Evolutionary conservation across 345 rosid genomes (phyloP).

Genomic region (Eucalyptus lansdowneana): DNA sequence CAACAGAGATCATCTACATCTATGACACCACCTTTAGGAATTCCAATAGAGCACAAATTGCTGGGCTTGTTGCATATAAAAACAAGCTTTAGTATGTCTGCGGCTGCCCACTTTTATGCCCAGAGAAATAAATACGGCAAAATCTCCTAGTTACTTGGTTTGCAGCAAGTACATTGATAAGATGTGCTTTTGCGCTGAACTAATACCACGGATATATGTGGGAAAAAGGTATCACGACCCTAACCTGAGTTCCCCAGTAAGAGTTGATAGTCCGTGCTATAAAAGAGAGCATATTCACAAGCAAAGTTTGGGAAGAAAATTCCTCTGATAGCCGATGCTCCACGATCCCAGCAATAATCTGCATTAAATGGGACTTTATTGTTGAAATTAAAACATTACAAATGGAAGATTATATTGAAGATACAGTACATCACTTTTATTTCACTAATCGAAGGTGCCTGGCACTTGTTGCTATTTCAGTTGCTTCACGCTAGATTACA

Average conservation of each 20-base stretch:
- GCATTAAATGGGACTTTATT: slow-evolving; percentile 4
- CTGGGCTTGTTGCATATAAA: background rate
- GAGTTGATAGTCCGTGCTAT: slow-evolving; percentile 72
- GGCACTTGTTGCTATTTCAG: background rate
- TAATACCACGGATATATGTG: background rate
- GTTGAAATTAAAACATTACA: background rate
- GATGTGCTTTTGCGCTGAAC: background rate
- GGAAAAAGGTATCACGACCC: background rate
- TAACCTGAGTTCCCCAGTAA: slow-evolving; percentile 95
- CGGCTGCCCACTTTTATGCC: background rate
- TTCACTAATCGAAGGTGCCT: background rate
- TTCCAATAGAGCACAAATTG: background rate
- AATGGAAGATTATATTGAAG: background rate
- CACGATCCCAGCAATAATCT: slow-evolving; percentile 84
- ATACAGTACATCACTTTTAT: background rate
- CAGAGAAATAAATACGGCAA: background rate
- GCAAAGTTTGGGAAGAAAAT: slow-evolving; percentile 62
- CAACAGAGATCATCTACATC: background rate
- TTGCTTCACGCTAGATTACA: background rate
- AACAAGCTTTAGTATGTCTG: background rate
- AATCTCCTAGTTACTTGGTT: background rate
- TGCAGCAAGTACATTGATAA: background rate
- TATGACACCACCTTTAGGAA: background rate
- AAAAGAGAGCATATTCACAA: slow-evolving; percentile 81
- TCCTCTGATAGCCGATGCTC: slow-evolving; percentile 81